Evolutionary conservation across 2,329 filamentous ascomycete species (phyloP), one percentile per base, ranked within the genome.

Genomic region (Cadophora luteo-olivacea): DNA sequence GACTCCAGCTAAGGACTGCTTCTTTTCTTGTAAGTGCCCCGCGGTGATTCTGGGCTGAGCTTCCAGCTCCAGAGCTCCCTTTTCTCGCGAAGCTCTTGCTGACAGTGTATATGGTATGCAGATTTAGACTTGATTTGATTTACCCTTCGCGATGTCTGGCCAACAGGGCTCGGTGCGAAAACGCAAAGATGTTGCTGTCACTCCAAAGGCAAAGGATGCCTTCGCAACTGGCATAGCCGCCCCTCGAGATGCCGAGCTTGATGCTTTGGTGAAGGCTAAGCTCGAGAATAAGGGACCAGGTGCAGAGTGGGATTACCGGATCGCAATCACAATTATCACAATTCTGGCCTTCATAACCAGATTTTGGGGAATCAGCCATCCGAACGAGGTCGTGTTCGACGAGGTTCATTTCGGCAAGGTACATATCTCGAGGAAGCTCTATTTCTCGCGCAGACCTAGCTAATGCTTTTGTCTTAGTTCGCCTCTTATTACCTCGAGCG

Each of bases 381-480:
- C 96, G 19, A 91, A 97, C 78, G 92, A 98, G 83, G 96, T 99
- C 66, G 96, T 99, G 61, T 99, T 99, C 78, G 96, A 99, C 79
- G 96, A 99, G 82, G 96, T 99, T 68, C 96, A 99, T 83, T 99
- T 99, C 81, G 96, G 96, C 84, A 99, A 99, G 92, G 95, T 97
- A 85, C 69, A 49, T 54, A 11, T 24, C 14, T 22, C 11, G 22
- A 36, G 19, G 25, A 54, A 22, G 62, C 6, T 32, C 36, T 14
- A 65, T 25, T 24, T 38, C 36, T 49, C 29, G 19, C 4, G 8
- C n/a, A 49, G 45, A 49, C 3, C 4, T 51, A 41, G 65, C 73
- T 74, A 63, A 68, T 61, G 38, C 32, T 22, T 64, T 6, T 16
- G n/a, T 54, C 64, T 29, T 75, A 91, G 89, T 91, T 91, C 78